Evolutionary conservation across 2,329 filamentous ascomycete genomes (phyloP), one percentile per base, ranked within the genome.

Genomic region (Biscogniauxia mediterranea): DNA sequence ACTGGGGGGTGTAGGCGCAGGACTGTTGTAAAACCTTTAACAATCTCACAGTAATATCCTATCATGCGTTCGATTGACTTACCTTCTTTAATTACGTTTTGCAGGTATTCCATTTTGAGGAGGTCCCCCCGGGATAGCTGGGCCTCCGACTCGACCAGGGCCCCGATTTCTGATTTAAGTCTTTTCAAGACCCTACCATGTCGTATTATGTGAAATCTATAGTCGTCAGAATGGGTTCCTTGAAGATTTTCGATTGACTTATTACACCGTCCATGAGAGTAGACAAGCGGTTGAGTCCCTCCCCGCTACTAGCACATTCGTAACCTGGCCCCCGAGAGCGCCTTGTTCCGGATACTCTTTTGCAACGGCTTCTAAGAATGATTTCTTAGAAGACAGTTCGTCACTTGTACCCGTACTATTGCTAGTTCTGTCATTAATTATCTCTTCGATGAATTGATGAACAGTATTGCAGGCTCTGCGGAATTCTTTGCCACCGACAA

Each of bases 261-360:
- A 64, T 64, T 58, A 67, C 66, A 67, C 64, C 50, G 62, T 58
- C 66, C 66, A 67, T 8, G 64, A 61, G 21, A 70, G 54, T 17
- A 68, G 59, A 25, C 61, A 60, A 7, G 68, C 66, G 1, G 68
- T 69, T 11, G 65, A 64, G 38, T 70, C 68, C 19, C 68, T 64
- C 20, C 68, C 68, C 19, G 68, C 68, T 5, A 62, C 60, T 19
- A 70, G 62, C 25, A 70, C 61, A 28, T 68, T 68, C 26, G 67
- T 64, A 11, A 67, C 59, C 51, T 70, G 66, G 13, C 63, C 64
- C 13, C 64, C 55, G 4, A 70, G 50, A 1, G 46, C 15, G 42
- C 60, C 62, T 26, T 58, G 62, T 13, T 64, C 63, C 1, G 62
- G 59, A 23, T 56, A 66, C 15, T 61, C 21, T 26, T 62, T 28